Evolutionary conservation across 306 rosid genomes (phyloP), one percentile per base, ranked within the genome.

Genomic region (Ormosia semicastrata): DNA sequence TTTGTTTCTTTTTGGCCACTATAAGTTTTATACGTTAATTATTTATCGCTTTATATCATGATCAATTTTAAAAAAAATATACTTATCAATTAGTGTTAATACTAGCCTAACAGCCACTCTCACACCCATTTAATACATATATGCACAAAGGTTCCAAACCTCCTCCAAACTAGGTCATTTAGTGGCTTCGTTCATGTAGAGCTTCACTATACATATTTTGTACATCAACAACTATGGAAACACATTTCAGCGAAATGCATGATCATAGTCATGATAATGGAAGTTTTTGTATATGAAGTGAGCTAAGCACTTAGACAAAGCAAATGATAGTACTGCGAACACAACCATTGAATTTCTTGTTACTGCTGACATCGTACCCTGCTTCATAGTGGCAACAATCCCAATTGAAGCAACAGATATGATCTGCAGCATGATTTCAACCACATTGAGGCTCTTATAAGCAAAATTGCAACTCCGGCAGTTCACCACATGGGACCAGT

Each of bases 391-490:
- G 3, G 98, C 99, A 64, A 88, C 91, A 54, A 91, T 79, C 74
- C 97, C 99, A 30, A 93, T 53, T 49, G 90, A 73, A 83, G 92
- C 83, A 18, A 95, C 77, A 5, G 96, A 86, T 75, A 84, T 17
- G 11, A 91, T 81, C 85, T 92, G 94, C 67, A 95, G 82, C 39
- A 63, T 70, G 50, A 93, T 91, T 82, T 95, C 93, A 8, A 81
- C 88, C 39, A 82, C 88, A 6, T 84, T 89, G 10, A 95, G 91
- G 71, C 90, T 88, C 85, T 93, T 93, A 34, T 95, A 75, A 7
- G 94, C 98, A n/a, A 71, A 72, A 72, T 46, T 90, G 90, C 99
- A 95, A 78, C 99, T 95, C 68, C 77, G 44, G 85, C 99, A 95
- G 66, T 92, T 93, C 76, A 90, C 92, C 82, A 92, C 97, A 70